Base-by-base conservation (phyloP, 768 basidiomycete species). In the Russula sp. region DNA sequence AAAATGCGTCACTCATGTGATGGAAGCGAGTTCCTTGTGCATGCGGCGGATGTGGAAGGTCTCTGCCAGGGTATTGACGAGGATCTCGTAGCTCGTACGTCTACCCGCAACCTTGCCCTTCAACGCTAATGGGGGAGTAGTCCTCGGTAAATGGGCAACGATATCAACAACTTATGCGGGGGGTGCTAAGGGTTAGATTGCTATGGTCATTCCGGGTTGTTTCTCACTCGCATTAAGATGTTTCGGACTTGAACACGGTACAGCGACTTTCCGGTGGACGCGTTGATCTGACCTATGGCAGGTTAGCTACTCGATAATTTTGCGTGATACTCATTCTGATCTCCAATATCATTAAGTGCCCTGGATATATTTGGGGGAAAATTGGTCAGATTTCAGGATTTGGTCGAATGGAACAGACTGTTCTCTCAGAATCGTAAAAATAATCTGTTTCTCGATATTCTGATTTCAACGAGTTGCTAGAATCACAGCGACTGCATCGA, bases 21-120 rank as follows among this genome's bases (percentile, higher is more conserved):
- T 30, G 13, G 13, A 67, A 94, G 94, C 68, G 97, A 98, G 73
- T 92, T 99, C 68, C 77, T 99, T 50, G 81, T 99, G 30, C 97
- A 99, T 75, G 96, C 97, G 0, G 97, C 97, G n/a, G 97, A 98
- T 69, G 95, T 99, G 10, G 97, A 99, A 75, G 97, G 97, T 0
- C 77, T 98, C 26, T 98, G 97, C 73, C 86, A 94, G 77, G 97
- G 97, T 1, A 94, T 98, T 63, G 97, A 99, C 73, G 84, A 92
- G 71, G 85, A 87, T 20, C 82, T 99, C 4, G 96, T 98, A 3
- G 67, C 75, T 65, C 86, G 95, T 91, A 63, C 10, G 50, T 67
- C 18, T 54, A 64, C 28, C 28, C 54, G 5, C 30, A n/a, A n/a
- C 28, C 28, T 34, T 26, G 52, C n/a, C 50, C 62, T 74, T 44